Evolutionary conservation across 1,284 basidiomycete genomes (phyloP), one percentile per base, ranked within the genome.

Genomic region (Cryptococcus depauperatus): DNA sequence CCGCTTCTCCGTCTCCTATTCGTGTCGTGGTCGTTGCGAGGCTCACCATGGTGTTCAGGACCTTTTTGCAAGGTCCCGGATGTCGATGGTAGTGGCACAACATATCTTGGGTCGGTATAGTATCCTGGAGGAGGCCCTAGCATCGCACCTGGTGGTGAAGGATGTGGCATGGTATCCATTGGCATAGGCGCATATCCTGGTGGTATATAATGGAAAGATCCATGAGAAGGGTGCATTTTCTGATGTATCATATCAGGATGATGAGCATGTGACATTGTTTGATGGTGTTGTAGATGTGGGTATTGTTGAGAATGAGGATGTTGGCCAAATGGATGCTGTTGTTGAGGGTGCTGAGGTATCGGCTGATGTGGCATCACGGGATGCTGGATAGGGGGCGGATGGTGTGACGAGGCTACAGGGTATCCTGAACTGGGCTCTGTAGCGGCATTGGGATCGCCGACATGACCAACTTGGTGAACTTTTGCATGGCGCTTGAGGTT

Each of bases 401-500:
- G n/a, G n/a, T n/a, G n/a, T n/a, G n/a, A n/a, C n/a, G n/a, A n/a
- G n/a, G n/a, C n/a, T n/a, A n/a, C 5, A 7, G 16, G 9, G 8
- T 14, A 30, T 6, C 19, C n/a, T 21, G 40, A 13, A 16, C 27
- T 14, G 32, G 32, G 32, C 4, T 21, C 19, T 5, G 21, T 14
- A 9, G 21, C 35, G 29, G 22, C 23, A 21, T 32, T 34, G 4
- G 45, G 21, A 11, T 28, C 21, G 10, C 41, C 45, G 5, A 35
- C 37, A 44, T 44, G 32, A 21, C 56, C 50, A 3, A 60, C 34
- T 42, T 64, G 61, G 47, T 69, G 67, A 10, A 67, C 64, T 44
- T 67, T 67, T 22, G 65, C 61, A 43, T 69, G 67, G 19, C 67
- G 54, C 46, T 67, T 67, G 22, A 69, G 51, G 47, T 69, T 69